Conservation (phyloP, 495 filamentous ascomycete genomes). For the Saxophila tyrrhenica region DNA sequence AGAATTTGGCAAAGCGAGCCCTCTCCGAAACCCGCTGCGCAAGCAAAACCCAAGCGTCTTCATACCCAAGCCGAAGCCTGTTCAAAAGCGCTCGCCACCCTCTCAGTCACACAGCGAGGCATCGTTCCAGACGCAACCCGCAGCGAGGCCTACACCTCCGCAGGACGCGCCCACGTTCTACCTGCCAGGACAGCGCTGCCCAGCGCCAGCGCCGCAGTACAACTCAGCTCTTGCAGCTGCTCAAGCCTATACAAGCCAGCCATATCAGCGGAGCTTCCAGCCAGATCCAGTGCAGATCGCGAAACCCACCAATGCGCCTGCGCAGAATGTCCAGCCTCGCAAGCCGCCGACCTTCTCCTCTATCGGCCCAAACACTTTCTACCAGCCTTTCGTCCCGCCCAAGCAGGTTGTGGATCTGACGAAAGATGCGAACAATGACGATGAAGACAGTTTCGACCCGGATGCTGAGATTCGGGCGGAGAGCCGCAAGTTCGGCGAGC, state of each 20-base stretch:
- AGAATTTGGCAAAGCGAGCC: conserved; percentile 51
- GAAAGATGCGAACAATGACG: conserved; percentile 10
- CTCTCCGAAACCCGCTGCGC: conserved; percentile 30
- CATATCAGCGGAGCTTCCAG: conserved; percentile 12
- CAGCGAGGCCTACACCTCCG: neutral
- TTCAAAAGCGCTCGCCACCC: conserved; percentile 5
- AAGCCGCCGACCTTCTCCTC: conserved; percentile 26
- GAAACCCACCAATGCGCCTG: conserved; percentile 23
- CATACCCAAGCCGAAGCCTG: conserved; percentile 14
- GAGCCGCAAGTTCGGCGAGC: conserved; percentile 27
- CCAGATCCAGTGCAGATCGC: conserved; percentile 19
- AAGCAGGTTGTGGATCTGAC: conserved; percentile 20
- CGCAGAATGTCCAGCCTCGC: conserved; percentile 15
- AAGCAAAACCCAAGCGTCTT: conserved; percentile 19
- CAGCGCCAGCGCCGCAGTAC: conserved; percentile 5
- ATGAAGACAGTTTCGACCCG: conserved; percentile 32
- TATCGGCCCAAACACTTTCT: conserved; percentile 18
- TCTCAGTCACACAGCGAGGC: conserved; percentile 11
- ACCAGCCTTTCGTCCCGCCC: conserved; percentile 18
- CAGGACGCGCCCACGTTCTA: neutral
- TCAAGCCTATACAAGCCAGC: neutral
- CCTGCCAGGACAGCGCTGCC: conserved; percentile 1
- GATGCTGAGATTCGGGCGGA: conserved; percentile 25
- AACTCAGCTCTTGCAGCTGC: conserved; percentile 1
- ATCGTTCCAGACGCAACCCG: neutral